phyloP scores from a whole-genome alignment of 495 filamentous ascomycete species.

The Penicillium coprophilum region DNA sequence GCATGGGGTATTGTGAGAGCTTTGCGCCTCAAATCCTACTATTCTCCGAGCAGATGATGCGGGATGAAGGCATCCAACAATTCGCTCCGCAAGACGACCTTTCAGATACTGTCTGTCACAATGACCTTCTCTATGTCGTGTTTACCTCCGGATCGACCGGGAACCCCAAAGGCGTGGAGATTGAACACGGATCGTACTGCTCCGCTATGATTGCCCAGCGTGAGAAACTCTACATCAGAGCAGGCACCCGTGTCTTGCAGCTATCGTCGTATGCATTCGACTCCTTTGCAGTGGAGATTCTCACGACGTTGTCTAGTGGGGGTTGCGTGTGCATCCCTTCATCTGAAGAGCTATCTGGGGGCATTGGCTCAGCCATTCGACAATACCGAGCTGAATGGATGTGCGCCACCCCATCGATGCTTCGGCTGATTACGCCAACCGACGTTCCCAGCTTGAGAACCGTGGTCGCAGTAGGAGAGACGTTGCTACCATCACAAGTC shows the following conservation, averaged over 20 bases:
- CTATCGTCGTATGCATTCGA: slow-evolving; percentile 6
- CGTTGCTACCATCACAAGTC: slow-evolving; percentile 16
- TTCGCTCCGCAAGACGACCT: too few relatives aligned
- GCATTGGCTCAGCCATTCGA: not conserved
- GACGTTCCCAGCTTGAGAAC: slow-evolving; percentile 40
- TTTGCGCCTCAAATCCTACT: too few relatives aligned
- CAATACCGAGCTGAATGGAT: slow-evolving; percentile 1
- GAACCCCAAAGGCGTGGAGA: not conserved
- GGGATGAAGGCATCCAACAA: too few relatives aligned
- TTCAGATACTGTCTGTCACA: not conserved
- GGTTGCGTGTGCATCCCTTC: slow-evolving; percentile 1
- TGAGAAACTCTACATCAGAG: not conserved
- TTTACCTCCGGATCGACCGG: not conserved
- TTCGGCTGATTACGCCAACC: slow-evolving; percentile 26
- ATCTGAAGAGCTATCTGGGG: not conserved
- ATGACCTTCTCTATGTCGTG: not conserved
- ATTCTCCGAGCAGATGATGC: too few relatives aligned
- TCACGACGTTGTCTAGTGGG: not conserved
- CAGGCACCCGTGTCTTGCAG: not conserved
- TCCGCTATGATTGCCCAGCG: not conserved
- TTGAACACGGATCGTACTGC: not conserved
- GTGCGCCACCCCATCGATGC: slow-evolving; percentile 31
- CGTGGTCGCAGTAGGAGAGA: slow-evolving; percentile 43
- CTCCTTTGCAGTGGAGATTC: slow-evolving; percentile 8
- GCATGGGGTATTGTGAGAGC: too few relatives aligned